Base-by-base conservation (phyloP, 2,329 filamentous ascomycete species). In the Ophiosphaerella korrae region DNA sequence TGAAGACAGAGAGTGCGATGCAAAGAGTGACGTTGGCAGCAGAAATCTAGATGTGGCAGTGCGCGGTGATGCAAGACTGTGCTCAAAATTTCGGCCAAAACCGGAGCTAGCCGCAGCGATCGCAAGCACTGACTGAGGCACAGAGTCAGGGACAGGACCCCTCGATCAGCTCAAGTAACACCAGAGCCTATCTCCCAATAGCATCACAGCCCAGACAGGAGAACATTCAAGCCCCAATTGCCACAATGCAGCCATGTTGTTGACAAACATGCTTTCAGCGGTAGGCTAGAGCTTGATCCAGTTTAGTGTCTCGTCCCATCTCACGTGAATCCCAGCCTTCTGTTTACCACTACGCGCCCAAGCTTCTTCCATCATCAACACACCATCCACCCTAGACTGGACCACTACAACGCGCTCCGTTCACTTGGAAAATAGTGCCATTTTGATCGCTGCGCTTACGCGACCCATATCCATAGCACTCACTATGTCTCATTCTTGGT, bases 401-500 rank as follows among this genome's bases (percentile, higher is more conserved):
- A 49, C 42, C 32, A 35, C 52, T 57, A 48, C 55, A 52, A 55
- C 60, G 38, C 58, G 49, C 49, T 45, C 44, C 58, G 37, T 46
- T 56, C 42, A 18, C 26, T 57, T 64, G 29, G 7, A 49, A 50
- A 45, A 49, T 50, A 49, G 54, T 45, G 60, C 55, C 52, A 47
- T 54, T 49, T 42, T 62, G 61, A 74, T 83, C 81, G 81, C 82
- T 74, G 75, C 66, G 59, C 53, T 66, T 70, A 70, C 76, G 79
- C 79, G 78, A 81, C 74, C 74, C 58, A 60, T 57, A 66, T 67
- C 50, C 43, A 62, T 71, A 65, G 56, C 65, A 67, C 53, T 55
- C 64, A 82, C 71, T 64, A 89, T 89, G 86, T 85, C 70, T 39
- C 57, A 85, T 55, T 84, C 85, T 63, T 96, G 89, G 85, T 82